Evolutionary conservation across 352 stramenopile species (phyloP).

Genomic region (Albugo laibachii): DNA sequence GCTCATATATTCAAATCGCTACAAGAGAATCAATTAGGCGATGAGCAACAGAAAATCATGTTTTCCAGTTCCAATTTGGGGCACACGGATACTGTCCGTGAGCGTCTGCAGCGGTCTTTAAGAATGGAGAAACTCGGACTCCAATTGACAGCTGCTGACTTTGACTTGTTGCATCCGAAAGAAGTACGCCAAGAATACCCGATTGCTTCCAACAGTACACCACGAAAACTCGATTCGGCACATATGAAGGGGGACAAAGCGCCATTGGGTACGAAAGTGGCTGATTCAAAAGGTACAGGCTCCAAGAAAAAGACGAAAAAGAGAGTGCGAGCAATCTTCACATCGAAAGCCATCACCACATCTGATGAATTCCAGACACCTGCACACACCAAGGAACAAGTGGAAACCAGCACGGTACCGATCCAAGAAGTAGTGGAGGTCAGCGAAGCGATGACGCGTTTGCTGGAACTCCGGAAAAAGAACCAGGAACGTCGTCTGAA

Average conservation of each 20-base stretch:
- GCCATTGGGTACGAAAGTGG: neutral
- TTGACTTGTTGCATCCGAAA: slow-evolving; percentile 30
- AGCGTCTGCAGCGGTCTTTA: slow-evolving; percentile 56
- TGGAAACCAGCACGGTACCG: neutral
- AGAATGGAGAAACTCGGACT: slow-evolving; percentile 59
- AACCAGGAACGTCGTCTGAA: slow-evolving; percentile 53
- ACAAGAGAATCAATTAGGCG: slow-evolving; percentile 27
- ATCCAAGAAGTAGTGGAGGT: neutral
- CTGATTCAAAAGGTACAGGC: neutral
- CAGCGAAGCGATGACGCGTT: slow-evolving; percentile 38
- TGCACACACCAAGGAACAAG: slow-evolving; percentile 1
- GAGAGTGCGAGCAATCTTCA: neutral
- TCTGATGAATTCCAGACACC: slow-evolving; percentile 12
- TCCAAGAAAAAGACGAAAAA: slow-evolving; percentile 11
- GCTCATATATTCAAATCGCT: slow-evolving; percentile 69
- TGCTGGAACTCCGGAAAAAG: slow-evolving; percentile 50
- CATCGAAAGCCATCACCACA: neutral
- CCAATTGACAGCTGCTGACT: slow-evolving; percentile 21
- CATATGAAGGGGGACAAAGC: slow-evolving; percentile 2
- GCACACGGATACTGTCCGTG: slow-evolving; percentile 63
- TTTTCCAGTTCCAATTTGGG: slow-evolving; percentile 56
- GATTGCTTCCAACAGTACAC: too few species aligned
- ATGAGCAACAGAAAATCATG: slow-evolving; percentile 47
- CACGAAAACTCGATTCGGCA: neutral
- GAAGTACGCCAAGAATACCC: too few species aligned